Evolutionary conservation across 495 filamentous ascomycete genomes (phyloP).

Genomic region (Durotheca rogersii): DNA sequence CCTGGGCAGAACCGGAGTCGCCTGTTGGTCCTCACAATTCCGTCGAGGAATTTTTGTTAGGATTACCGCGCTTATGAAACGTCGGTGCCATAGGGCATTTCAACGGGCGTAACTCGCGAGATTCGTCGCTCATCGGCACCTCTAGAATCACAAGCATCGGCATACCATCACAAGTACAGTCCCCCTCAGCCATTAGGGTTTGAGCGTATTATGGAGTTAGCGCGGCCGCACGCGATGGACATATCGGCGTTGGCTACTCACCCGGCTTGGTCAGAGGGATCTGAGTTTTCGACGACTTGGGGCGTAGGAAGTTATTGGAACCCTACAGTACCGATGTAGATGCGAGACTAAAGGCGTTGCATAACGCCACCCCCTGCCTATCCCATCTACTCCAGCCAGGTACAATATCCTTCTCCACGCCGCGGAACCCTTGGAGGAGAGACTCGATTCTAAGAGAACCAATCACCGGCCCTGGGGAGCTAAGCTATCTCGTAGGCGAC

Average conservation of each 20-base stretch:
- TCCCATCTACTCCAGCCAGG: conserved; percentile 29
- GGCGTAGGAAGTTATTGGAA: conserved; percentile 13
- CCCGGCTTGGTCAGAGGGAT: conserved; percentile 7
- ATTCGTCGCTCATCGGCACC: conserved; percentile 2
- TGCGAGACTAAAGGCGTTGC: conserved; percentile 15
- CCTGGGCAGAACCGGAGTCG: conserved; percentile 3
- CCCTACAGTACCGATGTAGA: conserved; percentile 22
- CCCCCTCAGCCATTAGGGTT: conserved; percentile 4
- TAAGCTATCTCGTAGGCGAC: conserved; percentile 18
- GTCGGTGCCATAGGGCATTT: conserved; percentile 9
- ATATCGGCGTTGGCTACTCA: conserved; percentile 10
- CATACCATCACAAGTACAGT: conserved; percentile 1
- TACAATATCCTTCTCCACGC: conserved; percentile 33
- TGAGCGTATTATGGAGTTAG: conserved; percentile 4
- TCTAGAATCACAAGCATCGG: conserved; percentile 2
- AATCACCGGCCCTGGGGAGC: conserved; percentile 28
- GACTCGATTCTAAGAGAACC: conserved; percentile 23
- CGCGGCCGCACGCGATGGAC: conserved; percentile 9
- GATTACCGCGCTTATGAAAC: background rate
- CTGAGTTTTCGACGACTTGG: conserved; percentile 1
- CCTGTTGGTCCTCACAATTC: conserved; percentile 4
- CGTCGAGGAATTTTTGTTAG: conserved; percentile 9
- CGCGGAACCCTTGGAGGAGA: conserved; percentile 31
- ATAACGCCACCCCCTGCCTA: conserved; percentile 28
- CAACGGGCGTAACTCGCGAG: conserved; percentile 1